Evolutionary conservation across 108 stramenopile species (phyloP).

Genomic region (Cyclotella baltica): DNA sequence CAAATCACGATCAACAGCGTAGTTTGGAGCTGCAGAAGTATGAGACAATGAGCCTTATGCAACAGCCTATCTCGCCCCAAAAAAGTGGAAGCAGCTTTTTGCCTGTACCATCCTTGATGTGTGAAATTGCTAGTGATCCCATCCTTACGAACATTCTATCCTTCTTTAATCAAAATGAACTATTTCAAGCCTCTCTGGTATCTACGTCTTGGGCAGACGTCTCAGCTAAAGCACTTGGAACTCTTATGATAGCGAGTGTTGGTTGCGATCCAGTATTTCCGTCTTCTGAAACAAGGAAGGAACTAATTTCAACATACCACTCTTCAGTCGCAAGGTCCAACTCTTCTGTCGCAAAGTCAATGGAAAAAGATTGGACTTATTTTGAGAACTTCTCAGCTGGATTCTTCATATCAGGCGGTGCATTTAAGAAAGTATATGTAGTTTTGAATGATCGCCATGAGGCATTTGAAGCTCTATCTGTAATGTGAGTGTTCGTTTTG

Average conservation of each 20-base stretch:
- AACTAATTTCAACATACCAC: no score
- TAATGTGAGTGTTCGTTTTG: conserved; percentile 94
- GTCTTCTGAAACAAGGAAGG: no score
- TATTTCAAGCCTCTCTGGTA: conserved; percentile 68
- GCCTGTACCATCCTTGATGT: background rate
- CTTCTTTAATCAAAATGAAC: conserved; percentile 71
- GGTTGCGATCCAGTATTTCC: conserved; percentile 59
- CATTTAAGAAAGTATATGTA: conserved; percentile 90
- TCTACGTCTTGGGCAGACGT: conserved; percentile 81
- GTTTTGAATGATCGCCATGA: conserved; percentile 69
- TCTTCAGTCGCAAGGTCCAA: no score
- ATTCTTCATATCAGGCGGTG: conserved; percentile 89
- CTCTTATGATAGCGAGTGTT: conserved; percentile 75
- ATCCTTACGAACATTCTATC: conserved; percentile 55
- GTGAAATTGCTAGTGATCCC: conserved; percentile 18
- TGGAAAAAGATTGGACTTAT: conserved; percentile 69
- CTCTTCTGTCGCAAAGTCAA: conserved; percentile 41
- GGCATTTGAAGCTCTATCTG: conserved; percentile 82
- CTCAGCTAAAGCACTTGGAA: conserved; percentile 72
- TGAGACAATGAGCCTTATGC: conserved; percentile 48
- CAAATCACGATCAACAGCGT: conserved; percentile 20
- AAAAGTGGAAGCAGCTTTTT: no score
- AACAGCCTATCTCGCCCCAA: conserved; percentile 32
- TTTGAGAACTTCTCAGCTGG: conserved; percentile 78
- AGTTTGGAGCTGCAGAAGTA: conserved; percentile 45